These are phyloP conservation scores for Misopates orontium DNA, from an alignment of 257 asterid species.

Conservation along the genomic window DNA sequence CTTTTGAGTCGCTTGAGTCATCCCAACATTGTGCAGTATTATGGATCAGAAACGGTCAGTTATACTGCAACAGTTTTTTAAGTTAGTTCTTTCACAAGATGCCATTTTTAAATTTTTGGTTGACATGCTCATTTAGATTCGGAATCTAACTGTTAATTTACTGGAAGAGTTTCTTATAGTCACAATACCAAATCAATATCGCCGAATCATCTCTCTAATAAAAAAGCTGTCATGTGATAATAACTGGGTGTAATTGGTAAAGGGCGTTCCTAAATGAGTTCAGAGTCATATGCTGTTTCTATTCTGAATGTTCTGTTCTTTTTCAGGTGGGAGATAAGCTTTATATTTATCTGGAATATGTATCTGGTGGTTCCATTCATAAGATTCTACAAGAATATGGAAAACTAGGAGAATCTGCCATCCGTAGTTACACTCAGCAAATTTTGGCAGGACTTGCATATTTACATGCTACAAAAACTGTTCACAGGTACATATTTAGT, in stretches of 20 bases:
- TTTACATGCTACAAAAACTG: constrained; percentile 80
- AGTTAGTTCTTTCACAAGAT: constrained; percentile 5
- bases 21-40: constrained; percentile 93
- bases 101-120: no score
- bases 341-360: constrained; percentile 89
- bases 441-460: constrained; percentile 93
- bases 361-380: constrained; percentile 95
- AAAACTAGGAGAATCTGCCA: constrained; percentile 84
- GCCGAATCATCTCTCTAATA: constrained; percentile 1
- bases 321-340: constrained; percentile 82
- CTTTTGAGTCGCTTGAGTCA: constrained; percentile 88
- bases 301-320: constrained; percentile 29
- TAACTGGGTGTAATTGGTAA: background rate
- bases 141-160: constrained; percentile 24
- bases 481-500: constrained; percentile 66
- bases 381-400: constrained; percentile 96
- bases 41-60: constrained; percentile 92
- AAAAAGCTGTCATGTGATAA: background rate
- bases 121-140: constrained; percentile 16
- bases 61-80: background rate
- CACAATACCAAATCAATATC: constrained; percentile 1
- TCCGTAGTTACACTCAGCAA: constrained; percentile 94
- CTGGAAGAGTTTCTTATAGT: background rate
- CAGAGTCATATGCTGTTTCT: constrained; percentile 20
- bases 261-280: background rate